These are phyloP conservation scores for Linum tenue DNA, from an alignment of 345 rosid species.

Conservation along the genomic window DNA sequence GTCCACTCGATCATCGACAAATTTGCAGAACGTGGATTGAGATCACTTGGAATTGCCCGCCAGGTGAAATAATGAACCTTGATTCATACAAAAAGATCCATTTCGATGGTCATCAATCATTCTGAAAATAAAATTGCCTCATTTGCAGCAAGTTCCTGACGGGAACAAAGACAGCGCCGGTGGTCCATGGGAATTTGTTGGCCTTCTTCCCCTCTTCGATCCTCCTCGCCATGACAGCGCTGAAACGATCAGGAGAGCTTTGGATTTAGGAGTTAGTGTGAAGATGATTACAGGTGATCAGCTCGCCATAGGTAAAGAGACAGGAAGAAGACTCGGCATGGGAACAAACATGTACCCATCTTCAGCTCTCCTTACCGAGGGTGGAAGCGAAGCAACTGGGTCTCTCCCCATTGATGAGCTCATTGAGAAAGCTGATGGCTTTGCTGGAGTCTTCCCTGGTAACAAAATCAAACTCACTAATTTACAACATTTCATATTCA, in stretches of 20 bases:
- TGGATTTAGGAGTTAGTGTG: slow-evolving; percentile 55
- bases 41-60: slow-evolving; percentile 52
- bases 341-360: slow-evolving; percentile 16
- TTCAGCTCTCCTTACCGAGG: slow-evolving; percentile 27
- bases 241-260: slow-evolving; percentile 51
- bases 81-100: background rate
- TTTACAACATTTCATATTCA: background rate
- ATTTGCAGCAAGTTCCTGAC: slow-evolving; percentile 40
- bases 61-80: slow-evolving; percentile 28
- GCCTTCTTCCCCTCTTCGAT: slow-evolving; percentile 65
- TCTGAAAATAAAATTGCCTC: background rate
- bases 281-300: slow-evolving; percentile 68
- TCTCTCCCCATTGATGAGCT: background rate
- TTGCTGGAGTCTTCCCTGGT: slow-evolving; percentile 2
- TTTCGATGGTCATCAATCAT: background rate
- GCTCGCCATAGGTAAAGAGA: slow-evolving; percentile 58
- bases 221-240: slow-evolving; percentile 55
- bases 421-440: background rate
- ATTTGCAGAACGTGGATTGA: slow-evolving; percentile 54
- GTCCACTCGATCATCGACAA: slow-evolving; percentile 42
- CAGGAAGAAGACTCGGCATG: slow-evolving; percentile 59
- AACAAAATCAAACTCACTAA: background rate
- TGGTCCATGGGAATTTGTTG: slow-evolving; percentile 64
- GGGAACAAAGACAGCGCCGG: slow-evolving; percentile 47
- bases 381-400: background rate